Percentiles rank a stretch among this genome's conserved stretches.
Conservation (phyloP, 1,139 yeast genomes). For the Yamadazyma dendronema region DNA sequence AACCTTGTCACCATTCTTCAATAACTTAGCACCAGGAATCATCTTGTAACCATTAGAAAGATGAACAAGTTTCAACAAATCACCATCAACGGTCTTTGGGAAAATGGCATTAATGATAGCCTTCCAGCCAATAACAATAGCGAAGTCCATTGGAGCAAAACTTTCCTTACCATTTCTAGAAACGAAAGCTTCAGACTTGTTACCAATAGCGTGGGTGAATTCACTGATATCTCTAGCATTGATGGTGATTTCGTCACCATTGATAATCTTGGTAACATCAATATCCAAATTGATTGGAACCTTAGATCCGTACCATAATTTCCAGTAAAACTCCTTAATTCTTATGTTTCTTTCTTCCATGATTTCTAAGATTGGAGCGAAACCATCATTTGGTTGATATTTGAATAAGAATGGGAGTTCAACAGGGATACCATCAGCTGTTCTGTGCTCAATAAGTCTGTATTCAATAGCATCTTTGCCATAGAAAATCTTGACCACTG, state of each 20-base stretch:
- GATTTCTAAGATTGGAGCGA: constrained; percentile 89
- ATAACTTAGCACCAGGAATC: constrained; percentile 89
- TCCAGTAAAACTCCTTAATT: constrained; percentile 96
- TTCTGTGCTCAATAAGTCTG: constrained; percentile 83
- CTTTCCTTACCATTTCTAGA: constrained; percentile 81
- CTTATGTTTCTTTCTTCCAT: constrained; percentile 90
- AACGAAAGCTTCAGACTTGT: constrained; percentile 94
- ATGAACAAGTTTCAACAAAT: constrained; percentile 88
- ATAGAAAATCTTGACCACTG: constrained; percentile 64
- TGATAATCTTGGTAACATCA: constrained; percentile 65
- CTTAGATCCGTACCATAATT: constrained; percentile 83
- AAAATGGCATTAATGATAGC: constrained; percentile 95
- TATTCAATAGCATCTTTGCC: constrained; percentile 55
- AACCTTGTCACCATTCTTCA: constrained; percentile 85
- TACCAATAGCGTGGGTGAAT: constrained; percentile 95
- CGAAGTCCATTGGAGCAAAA: constrained; percentile 98
- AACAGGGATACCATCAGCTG: constrained; percentile 72
- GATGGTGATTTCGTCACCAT: constrained; percentile 70
- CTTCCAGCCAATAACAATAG: constrained; percentile 97
- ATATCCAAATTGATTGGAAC: constrained; percentile 59
- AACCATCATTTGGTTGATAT: constrained; percentile 83
- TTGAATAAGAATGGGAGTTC: constrained; percentile 75
- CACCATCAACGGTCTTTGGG: constrained; percentile 97
- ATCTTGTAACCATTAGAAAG: constrained; percentile 92
- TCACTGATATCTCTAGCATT: constrained; percentile 81